Conservation (phyloP, 2,329 filamentous ascomycete species). For the Diplodia mutila region DNA sequence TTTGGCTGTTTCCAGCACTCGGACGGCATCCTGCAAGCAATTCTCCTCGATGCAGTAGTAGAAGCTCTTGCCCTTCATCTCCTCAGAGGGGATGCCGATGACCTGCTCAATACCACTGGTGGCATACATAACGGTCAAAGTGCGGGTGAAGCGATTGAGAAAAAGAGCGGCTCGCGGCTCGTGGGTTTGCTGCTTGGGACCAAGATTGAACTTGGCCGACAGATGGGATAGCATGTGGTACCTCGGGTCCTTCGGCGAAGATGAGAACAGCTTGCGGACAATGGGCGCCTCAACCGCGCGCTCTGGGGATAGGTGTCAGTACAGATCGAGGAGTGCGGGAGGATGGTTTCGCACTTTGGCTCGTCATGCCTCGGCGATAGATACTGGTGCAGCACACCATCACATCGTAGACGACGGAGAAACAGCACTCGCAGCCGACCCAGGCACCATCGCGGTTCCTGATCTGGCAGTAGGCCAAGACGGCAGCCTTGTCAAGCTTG, state of each 20-base stretch:
- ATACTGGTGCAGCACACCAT: conserved; percentile 83
- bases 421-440: conserved; percentile 85
- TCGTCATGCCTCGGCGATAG: conserved; percentile 70
- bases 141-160: conserved; percentile 82
- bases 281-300: conserved; percentile 77
- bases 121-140: conserved; percentile 82
- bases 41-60: conserved; percentile 84
- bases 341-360: conserved; percentile 65
- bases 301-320: conserved; percentile 54
- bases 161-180: conserved; percentile 85
- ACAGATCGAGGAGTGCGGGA: conserved; percentile 8
- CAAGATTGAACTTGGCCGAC: conserved; percentile 73
- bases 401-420: conserved; percentile 86
- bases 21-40: conserved; percentile 75
- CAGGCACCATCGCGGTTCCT: conserved; percentile 70
- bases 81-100: conserved; percentile 70
- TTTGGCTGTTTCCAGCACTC: conserved; percentile 82
- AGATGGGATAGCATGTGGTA: conserved; percentile 89
- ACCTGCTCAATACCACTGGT: conserved; percentile 77
- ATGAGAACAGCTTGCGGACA: conserved; percentile 78
- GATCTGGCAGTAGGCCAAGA: conserved; percentile 78
- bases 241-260: conserved; percentile 78
- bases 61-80: conserved; percentile 77
- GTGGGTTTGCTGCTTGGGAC: conserved; percentile 61
- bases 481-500: conserved; percentile 79